phyloP scores from a whole-genome alignment of 129 eudicot genomes.

The Solidago caesia region DNA sequence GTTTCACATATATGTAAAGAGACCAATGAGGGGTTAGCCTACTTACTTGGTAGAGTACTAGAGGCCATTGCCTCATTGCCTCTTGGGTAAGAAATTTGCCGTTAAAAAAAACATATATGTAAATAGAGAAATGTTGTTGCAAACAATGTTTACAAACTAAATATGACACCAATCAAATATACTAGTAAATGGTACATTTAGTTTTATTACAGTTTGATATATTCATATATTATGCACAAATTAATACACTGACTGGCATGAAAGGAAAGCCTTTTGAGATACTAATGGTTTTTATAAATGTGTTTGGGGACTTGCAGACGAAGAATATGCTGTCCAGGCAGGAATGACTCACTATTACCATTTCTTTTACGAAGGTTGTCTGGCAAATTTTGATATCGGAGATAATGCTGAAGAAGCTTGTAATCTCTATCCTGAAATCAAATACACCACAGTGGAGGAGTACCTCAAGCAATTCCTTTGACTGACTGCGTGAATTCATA shows the following conservation, averaged over 20 bases:
- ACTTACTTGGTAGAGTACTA: too few species aligned
- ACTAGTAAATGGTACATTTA: too few species aligned
- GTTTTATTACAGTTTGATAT: too few species aligned
- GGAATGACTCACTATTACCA: slow-evolving; percentile 46
- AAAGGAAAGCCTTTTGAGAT: background rate
- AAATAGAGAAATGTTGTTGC: too few species aligned
- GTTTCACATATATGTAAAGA: too few species aligned
- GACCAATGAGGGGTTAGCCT: too few species aligned
- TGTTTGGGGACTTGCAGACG: slow-evolving; percentile 13
- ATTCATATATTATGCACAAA: background rate
- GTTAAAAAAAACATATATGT: too few species aligned
- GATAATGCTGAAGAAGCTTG: slow-evolving; percentile 42
- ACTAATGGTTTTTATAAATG: background rate
- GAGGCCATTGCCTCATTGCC: too few species aligned
- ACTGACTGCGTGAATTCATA: background rate
- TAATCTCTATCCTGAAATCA: slow-evolving; percentile 42
- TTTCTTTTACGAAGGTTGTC: slow-evolving; percentile 47
- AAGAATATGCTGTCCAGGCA: slow-evolving; percentile 43
- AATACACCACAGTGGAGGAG: slow-evolving; percentile 35
- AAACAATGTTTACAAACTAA: too few species aligned
- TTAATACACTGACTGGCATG: background rate
- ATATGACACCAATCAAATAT: too few species aligned
- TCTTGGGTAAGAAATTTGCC: too few species aligned
- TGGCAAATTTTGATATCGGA: slow-evolving; percentile 43
- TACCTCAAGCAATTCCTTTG: slow-evolving; percentile 43